phyloP scores from a whole-genome alignment of 164 flowering plant species.

The Aristolochia fimbriata region DNA sequence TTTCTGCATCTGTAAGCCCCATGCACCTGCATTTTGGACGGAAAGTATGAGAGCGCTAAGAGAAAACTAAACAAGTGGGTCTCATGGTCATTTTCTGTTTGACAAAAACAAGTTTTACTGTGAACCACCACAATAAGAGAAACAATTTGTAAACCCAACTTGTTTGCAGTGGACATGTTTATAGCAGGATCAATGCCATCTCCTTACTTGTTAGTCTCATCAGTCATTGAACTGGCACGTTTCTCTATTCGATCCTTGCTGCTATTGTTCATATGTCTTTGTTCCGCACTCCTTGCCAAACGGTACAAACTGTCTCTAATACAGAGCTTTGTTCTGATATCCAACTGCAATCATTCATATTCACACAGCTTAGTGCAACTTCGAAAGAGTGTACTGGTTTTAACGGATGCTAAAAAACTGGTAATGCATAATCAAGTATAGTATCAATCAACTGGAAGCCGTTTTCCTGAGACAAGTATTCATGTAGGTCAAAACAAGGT shows the following conservation, averaged over 20 bases:
- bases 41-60: background rate
- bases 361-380: constrained; percentile 5
- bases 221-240: constrained; percentile 24
- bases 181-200: background rate
- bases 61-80: too few relatives aligned
- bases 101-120: too few relatives aligned
- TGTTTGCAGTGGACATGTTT: background rate
- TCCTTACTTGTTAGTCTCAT: constrained; percentile 42
- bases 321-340: constrained; percentile 64
- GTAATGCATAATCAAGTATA: too few relatives aligned
- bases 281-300: constrained; percentile 81
- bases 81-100: too few relatives aligned
- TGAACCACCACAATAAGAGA: too few relatives aligned
- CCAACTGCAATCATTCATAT: constrained; percentile 50
- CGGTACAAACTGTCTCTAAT: constrained; percentile 88
- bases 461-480: too few relatives aligned
- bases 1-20: constrained; percentile 58
- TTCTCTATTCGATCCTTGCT: constrained; percentile 23
- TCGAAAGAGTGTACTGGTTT: background rate
- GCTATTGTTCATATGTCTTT: constrained; percentile 37
- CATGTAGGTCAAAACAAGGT: too few relatives aligned
- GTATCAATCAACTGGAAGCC: too few relatives aligned
- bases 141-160: too few relatives aligned
- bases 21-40: constrained; percentile 24
- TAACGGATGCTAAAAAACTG: too few relatives aligned